Percentiles rank a stretch among this genome's conserved stretches.
Conservation (phyloP, 2,329 filamentous ascomycete species). For the Alternaria incomplexa region DNA sequence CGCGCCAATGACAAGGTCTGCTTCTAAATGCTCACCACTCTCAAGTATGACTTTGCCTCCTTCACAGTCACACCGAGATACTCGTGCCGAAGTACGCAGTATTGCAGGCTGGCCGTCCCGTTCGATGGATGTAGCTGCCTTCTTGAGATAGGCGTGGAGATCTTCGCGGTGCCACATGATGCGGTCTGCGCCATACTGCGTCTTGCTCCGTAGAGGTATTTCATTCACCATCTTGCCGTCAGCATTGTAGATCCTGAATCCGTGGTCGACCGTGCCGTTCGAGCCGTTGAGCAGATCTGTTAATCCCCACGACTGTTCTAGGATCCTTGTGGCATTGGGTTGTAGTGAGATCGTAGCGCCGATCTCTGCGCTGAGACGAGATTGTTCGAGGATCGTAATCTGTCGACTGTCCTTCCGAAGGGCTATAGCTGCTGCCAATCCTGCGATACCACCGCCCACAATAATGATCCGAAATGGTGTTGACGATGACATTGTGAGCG, state of each 20-base stretch:
- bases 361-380: conserved; percentile 43
- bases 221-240: conserved; percentile 42
- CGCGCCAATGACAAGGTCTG: conserved; percentile 60
- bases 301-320: conserved; percentile 40
- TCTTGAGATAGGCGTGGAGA: conserved; percentile 53
- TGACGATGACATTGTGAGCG: conserved; percentile 14
- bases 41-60: conserved; percentile 53
- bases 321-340: conserved; percentile 50
- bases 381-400: conserved; percentile 45
- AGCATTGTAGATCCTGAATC: conserved; percentile 45
- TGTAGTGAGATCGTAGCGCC: conserved; percentile 53
- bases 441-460: conserved; percentile 34
- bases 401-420: conserved; percentile 42
- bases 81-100: conserved; percentile 51
- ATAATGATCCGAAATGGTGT: conserved; percentile 42
- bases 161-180: conserved; percentile 54
- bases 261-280: conserved; percentile 45
- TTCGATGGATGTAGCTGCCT: conserved; percentile 44
- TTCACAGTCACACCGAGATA: conserved; percentile 51
- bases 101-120: conserved; percentile 41
- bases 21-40: conserved; percentile 51
- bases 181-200: conserved; percentile 48
- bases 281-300: conserved; percentile 32
- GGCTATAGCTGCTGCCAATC: conserved; percentile 41
- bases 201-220: conserved; percentile 36